A percentile compares a stretch with the other conserved stretches of the same genome.
Conservation (phyloP, 176 grass and related monocot species). For the Aegilops umbellulata region DNA sequence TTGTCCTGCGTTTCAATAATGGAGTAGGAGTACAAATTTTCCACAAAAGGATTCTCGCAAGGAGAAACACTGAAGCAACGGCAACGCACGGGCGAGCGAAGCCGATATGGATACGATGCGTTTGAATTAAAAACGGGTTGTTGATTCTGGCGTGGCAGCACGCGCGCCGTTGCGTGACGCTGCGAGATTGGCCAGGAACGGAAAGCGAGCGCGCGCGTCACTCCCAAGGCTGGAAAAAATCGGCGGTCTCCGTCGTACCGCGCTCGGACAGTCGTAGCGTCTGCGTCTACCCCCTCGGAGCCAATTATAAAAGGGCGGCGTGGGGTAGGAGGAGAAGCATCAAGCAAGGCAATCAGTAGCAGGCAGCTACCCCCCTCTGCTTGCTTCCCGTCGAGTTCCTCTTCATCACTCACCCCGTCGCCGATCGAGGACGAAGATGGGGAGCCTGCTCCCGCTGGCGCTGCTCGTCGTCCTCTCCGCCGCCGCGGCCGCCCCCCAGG, state of each 20-base stretch:
- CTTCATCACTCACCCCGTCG: not conserved
- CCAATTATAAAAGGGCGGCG: not conserved
- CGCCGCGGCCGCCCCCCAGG: not conserved
- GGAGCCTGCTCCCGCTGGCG: not conserved
- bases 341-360: not conserved
- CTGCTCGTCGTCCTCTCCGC: slow-evolving; percentile 1
- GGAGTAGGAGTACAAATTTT: not conserved
- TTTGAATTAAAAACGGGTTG: not conserved
- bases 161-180: not conserved
- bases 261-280: not conserved
- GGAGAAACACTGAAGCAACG: not conserved
- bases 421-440: slow-evolving; percentile 9
- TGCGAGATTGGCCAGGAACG: not conserved
- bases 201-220: not conserved
- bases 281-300: not conserved
- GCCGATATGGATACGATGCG: not conserved
- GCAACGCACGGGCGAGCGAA: not conserved
- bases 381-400: not conserved
- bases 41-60: not conserved
- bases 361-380: not conserved
- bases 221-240: not conserved
- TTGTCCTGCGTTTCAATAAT: not conserved
- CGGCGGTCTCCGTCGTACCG: not conserved
- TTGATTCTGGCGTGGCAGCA: slow-evolving; percentile 1
- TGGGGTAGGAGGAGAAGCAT: not conserved